Evolutionary conservation across 768 basidiomycete species (phyloP).

Genomic region (Krasilnikovozyma curviuscula): DNA sequence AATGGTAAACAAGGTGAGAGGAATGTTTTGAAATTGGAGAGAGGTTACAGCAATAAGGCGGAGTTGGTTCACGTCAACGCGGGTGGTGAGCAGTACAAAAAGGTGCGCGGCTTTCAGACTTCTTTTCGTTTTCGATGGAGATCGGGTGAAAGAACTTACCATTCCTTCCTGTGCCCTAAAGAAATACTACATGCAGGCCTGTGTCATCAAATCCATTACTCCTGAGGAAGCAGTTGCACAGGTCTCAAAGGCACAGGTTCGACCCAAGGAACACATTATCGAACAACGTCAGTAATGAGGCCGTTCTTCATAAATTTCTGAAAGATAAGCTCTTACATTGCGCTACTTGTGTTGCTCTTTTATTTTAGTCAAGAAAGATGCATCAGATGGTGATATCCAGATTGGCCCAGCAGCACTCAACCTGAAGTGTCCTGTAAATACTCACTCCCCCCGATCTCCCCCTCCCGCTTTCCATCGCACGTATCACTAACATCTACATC

Average conservation of each 20-base stretch:
- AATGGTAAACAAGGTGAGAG: conserved; percentile 26
- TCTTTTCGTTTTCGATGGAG: not conserved
- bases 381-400: conserved; percentile 72
- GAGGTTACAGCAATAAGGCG: conserved; percentile 39
- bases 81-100: conserved; percentile 17
- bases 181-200: conserved; percentile 9
- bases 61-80: conserved; percentile 86
- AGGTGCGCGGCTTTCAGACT: not conserved
- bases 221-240: not conserved
- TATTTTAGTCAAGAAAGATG: conserved; percentile 15
- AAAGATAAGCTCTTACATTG: no score
- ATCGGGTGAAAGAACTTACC: not conserved
- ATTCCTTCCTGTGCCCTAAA: not conserved
- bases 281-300: conserved; percentile 37
- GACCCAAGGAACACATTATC: conserved; percentile 40
- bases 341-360: not conserved
- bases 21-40: not conserved
- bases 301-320: not conserved
- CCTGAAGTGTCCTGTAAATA: conserved; percentile 74
- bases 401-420: conserved; percentile 78
- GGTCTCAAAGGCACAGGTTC: not conserved
- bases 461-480: not conserved
- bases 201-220: not conserved
- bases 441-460: not conserved
- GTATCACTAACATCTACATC: not conserved